Evolutionary conservation across 306 rosid species (phyloP), one percentile per base, ranked within the genome.

Genomic region (Castanospermum australe): DNA sequence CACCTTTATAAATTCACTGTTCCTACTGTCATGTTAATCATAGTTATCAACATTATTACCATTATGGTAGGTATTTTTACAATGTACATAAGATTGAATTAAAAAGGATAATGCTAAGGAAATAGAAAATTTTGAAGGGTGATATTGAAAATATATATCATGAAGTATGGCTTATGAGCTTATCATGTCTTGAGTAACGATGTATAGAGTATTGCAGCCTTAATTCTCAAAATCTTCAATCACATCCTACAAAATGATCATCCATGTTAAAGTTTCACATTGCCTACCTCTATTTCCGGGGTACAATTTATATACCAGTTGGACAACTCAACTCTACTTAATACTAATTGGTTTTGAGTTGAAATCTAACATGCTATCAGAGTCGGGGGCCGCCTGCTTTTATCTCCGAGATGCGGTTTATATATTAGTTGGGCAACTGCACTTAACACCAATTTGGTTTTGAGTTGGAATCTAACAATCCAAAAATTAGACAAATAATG

Each of bases 191-290:
- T 45, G 42, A 21, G 38, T 28, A n/a, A n/a, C 25, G 7, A 18
- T 17, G 39, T 1, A 6, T n/a, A 28, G 2, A 15, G 57, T 45
- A 14, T 48, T 8, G 33, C 74, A 25, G 4, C 59, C 9, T 30
- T 47, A 30, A 30, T 69, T 30, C 44, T 48, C 9, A 28, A 69
- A 48, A 48, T 42, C 60, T 47, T 35, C 61, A 69, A 48, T 47
- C 71, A 30, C n/a, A 24, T 69, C 32, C 57, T 41, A 54, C 79
- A 63, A 59, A 69, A 47, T 33, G 65, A 70, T 10, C 66, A 57
- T 4, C 24, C n/a, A n/a, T n/a, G n/a, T n/a, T n/a, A n/a, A n/a
- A n/a, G n/a, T n/a, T n/a, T n/a, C n/a, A n/a, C n/a, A n/a, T n/a
- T n/a, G n/a, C n/a, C n/a, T n/a, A n/a, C n/a, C n/a, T n/a, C n/a